A percentile compares a stretch with the other conserved stretches of the same genome.
phyloP scores from a whole-genome alignment of 2,329 filamentous ascomycete genomes.

The Phoma sp. region DNA sequence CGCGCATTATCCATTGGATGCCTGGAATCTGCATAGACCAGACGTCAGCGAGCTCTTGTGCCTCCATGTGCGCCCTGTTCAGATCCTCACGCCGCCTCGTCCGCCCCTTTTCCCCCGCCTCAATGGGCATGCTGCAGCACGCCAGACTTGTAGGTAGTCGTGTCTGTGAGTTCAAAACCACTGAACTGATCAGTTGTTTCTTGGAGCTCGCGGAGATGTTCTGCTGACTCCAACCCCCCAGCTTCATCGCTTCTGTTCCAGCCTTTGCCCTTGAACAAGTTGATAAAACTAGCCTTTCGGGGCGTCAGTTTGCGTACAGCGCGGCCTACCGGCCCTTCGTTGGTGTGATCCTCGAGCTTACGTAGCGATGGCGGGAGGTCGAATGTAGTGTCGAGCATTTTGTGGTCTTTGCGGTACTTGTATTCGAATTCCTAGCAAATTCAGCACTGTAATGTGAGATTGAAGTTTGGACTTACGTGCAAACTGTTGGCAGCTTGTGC shows the following conservation, averaged over 20 bases:
- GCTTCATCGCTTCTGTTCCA: conserved; percentile 33
- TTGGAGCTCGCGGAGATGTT: conserved; percentile 8
- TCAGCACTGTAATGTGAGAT: not conserved
- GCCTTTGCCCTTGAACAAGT: conserved; percentile 42
- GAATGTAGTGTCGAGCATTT: conserved; percentile 27
- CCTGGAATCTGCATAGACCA: too few species aligned
- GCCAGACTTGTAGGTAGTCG: not conserved
- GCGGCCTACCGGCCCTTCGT: conserved; percentile 36
- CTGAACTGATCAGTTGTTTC: not conserved
- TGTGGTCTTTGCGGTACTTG: conserved; percentile 39
- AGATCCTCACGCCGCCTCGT: too few species aligned
- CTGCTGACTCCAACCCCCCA: conserved; percentile 1
- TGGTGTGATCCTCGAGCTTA: conserved; percentile 29
- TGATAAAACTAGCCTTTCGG: conserved; percentile 43
- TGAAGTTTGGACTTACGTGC: conserved; percentile 28
- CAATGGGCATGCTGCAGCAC: not conserved
- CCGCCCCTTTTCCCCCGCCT: too few species aligned
- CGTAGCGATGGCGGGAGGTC: conserved; percentile 24
- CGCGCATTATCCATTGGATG: too few species aligned
- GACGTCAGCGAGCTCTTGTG: too few species aligned
- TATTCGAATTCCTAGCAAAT: conserved; percentile 40
- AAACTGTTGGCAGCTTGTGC: conserved; percentile 42
- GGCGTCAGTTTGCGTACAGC: conserved; percentile 44
- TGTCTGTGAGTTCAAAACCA: not conserved
- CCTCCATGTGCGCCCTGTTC: too few species aligned